Percentiles rank a stretch among this genome's conserved stretches.
These are phyloP conservation scores for Saccharomycopsis sp. DNA, from an alignment of 805 yeast genomes.

Conservation along the genomic window DNA sequence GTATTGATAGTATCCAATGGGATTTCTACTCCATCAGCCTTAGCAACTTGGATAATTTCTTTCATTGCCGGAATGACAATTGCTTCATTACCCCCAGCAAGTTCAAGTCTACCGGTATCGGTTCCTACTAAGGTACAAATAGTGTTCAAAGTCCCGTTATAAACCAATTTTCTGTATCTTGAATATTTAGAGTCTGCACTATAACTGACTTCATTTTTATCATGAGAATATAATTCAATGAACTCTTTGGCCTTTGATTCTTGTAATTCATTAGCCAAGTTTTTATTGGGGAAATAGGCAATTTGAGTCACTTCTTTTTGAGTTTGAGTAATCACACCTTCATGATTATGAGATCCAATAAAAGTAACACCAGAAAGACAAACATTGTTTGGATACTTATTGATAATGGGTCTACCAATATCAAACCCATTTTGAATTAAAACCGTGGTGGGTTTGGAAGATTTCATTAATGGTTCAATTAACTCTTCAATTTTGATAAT, in stretches of 20 bases:
- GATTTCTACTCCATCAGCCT: conserved; percentile 51
- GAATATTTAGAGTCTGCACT: conserved; percentile 37
- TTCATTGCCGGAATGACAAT: conserved; percentile 52
- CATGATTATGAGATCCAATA: conserved; percentile 46
- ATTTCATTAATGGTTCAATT: conserved; percentile 38
- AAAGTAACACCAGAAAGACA: conserved; percentile 54
- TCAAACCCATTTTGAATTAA: conserved; percentile 63
- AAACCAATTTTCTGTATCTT: conserved; percentile 59
- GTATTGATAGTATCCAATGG: conserved; percentile 37
- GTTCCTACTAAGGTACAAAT: conserved; percentile 46
- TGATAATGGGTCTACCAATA: conserved; percentile 44
- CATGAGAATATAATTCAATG: conserved; percentile 35
- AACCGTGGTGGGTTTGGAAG: conserved; percentile 35
- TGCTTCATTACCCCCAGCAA: conserved; percentile 32
- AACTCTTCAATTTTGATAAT: conserved; percentile 43
- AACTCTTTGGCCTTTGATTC: conserved; percentile 32
- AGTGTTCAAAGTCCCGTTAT: conserved; percentile 60
- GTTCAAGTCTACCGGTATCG: conserved; percentile 46
- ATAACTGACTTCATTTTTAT: conserved; percentile 30
- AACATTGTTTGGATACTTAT: conserved; percentile 36
- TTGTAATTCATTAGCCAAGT: conserved; percentile 24
- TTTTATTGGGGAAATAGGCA: conserved; percentile 39
- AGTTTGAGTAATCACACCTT: conserved; percentile 40
- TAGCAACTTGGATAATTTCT: conserved; percentile 57
- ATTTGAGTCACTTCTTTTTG: conserved; percentile 40